Evolutionary conservation across 2,329 filamentous ascomycete genomes (phyloP).

Genomic region (Trichoderma sp.): DNA sequence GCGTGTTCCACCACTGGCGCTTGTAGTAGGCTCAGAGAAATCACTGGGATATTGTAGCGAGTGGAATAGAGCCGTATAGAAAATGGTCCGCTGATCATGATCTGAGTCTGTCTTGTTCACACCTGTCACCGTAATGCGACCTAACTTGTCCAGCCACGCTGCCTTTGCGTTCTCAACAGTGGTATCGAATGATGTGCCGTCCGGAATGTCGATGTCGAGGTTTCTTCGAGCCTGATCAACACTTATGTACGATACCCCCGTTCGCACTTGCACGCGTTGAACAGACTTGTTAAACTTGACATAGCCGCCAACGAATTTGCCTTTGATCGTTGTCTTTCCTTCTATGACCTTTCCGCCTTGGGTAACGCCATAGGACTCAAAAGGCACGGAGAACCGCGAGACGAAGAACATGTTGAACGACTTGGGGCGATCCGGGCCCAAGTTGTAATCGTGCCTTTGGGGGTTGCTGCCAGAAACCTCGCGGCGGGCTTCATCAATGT

Average conservation of each 20-base stretch:
- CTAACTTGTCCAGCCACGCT: conserved; percentile 49
- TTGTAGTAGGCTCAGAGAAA: conserved; percentile 46
- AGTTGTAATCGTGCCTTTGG: conserved; percentile 48
- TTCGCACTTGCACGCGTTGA: conserved; percentile 46
- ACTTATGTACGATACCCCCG: conserved; percentile 50
- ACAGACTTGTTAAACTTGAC: conserved; percentile 40
- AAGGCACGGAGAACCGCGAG: conserved; percentile 48
- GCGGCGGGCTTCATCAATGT: conserved; percentile 39
- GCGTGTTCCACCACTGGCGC: conserved; percentile 28
- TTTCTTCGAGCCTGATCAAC: conserved; percentile 49
- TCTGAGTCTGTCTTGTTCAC: conserved; percentile 43
- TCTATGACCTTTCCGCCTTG: conserved; percentile 33
- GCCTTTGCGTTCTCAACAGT: conserved; percentile 44
- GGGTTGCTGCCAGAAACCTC: conserved; percentile 49
- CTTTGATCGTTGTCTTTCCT: conserved; percentile 33
- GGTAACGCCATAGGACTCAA: conserved; percentile 41
- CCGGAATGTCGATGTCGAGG: conserved; percentile 46
- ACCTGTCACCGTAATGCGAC: conserved; percentile 45
- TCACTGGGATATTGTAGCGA: conserved; percentile 51
- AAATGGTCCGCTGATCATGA: conserved; percentile 48
- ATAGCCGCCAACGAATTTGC: conserved; percentile 44
- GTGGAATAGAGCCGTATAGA: conserved; percentile 50
- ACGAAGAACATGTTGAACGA: conserved; percentile 50
- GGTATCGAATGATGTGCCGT: conserved; percentile 40
- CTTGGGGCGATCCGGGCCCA: conserved; percentile 45